Conservation (phyloP, 2,329 filamentous ascomycete species). For the Aspergillus novofumigatus region DNA sequence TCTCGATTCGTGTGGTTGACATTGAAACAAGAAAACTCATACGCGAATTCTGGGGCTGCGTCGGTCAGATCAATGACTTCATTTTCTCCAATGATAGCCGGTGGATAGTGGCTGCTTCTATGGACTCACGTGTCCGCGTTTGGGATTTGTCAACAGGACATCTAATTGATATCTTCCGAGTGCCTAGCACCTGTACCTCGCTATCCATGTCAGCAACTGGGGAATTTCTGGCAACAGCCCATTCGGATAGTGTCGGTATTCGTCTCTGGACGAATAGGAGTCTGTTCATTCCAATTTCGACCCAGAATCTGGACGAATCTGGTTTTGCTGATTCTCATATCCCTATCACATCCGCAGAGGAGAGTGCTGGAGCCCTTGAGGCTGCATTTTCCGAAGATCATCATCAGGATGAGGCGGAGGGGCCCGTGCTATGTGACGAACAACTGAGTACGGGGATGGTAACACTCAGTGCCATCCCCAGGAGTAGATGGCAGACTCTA, state of each 20-base stretch:
- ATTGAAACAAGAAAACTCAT: constrained; percentile 86
- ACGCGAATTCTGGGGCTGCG: constrained; percentile 84
- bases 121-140: constrained; percentile 73
- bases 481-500: constrained; percentile 88
- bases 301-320: constrained; percentile 74
- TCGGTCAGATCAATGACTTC: constrained; percentile 70
- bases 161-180: constrained; percentile 84
- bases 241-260: constrained; percentile 79
- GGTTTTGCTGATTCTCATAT: constrained; percentile 62
- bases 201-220: constrained; percentile 85
- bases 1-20: constrained; percentile 83
- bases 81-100: constrained; percentile 89
- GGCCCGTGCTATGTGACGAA: constrained; percentile 58
- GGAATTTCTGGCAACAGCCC: constrained; percentile 88
- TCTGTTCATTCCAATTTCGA: constrained; percentile 83
- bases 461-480: constrained; percentile 84
- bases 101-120: constrained; percentile 86
- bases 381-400: constrained; percentile 64
- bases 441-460: constrained; percentile 79
- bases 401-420: constrained; percentile 45
- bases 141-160: constrained; percentile 97
- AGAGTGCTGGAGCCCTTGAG: constrained; percentile 69
- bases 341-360: constrained; percentile 79
- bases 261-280: constrained; percentile 94
- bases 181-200: constrained; percentile 73